These are phyloP conservation scores for Fonsecaea nubica DNA, from an alignment of 2,329 filamentous ascomycete species.

Conservation along the genomic window DNA sequence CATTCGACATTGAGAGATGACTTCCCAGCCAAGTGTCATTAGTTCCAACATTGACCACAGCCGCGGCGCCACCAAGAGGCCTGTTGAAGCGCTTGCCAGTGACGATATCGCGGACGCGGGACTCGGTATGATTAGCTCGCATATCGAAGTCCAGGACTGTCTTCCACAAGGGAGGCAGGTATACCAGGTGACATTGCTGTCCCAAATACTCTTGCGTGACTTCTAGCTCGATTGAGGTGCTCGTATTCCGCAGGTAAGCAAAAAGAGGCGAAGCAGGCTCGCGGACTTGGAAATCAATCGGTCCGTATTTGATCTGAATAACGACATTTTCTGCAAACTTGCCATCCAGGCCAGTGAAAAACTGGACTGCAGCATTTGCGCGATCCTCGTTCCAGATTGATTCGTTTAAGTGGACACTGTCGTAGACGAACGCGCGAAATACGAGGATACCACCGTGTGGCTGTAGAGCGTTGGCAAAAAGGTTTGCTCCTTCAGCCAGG, in stretches of 20 bases:
- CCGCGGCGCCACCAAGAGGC: constrained; percentile 66
- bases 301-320: constrained; percentile 75
- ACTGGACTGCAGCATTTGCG: constrained; percentile 72
- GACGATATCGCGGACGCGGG: constrained; percentile 66
- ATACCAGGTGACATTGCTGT: constrained; percentile 72
- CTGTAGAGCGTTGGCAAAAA: constrained; percentile 67
- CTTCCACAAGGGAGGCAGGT: constrained; percentile 72
- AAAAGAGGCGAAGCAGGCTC: constrained; percentile 72
- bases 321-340: constrained; percentile 74
- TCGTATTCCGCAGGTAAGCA: constrained; percentile 56
- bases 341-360: constrained; percentile 68
- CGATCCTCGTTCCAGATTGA: constrained; percentile 70
- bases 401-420: constrained; percentile 60
- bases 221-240: constrained; percentile 67
- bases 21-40: constrained; percentile 73
- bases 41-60: constrained; percentile 70
- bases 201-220: constrained; percentile 74
- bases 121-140: constrained; percentile 63
- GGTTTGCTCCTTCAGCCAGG: constrained; percentile 70
- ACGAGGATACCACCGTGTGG: constrained; percentile 68
- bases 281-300: constrained; percentile 76
- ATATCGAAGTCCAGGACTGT: constrained; percentile 72
- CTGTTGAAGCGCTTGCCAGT: constrained; percentile 65
- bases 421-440: constrained; percentile 76
- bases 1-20: constrained; percentile 72